phyloP scores from a whole-genome alignment of 1,284 basidiomycete genomes.

The Cryptococcus hybrid region DNA sequence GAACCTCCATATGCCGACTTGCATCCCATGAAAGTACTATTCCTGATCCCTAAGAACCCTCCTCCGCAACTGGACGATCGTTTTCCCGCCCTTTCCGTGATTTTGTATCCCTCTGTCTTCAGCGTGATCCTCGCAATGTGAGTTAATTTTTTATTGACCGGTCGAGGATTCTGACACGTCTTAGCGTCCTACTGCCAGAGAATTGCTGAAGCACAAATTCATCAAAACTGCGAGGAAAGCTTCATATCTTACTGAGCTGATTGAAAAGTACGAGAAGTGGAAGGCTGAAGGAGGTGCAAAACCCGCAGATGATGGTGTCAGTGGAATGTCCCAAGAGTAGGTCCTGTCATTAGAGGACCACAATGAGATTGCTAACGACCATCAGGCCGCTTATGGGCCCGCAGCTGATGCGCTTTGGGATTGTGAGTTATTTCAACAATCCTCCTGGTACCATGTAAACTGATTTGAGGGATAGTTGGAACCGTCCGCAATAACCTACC shows the following conservation, averaged over 20 bases:
- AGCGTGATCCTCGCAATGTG: slow-evolving; percentile 88
- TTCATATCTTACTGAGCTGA: slow-evolving; percentile 88
- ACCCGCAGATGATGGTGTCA: slow-evolving; percentile 60
- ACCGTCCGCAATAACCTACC: slow-evolving; percentile 43
- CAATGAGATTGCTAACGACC: not conserved
- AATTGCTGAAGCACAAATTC: slow-evolving; percentile 94
- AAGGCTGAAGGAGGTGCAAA: slow-evolving; percentile 78
- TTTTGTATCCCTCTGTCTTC: slow-evolving; percentile 88
- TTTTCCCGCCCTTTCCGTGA: slow-evolving; percentile 88
- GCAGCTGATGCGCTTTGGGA: slow-evolving; percentile 90
- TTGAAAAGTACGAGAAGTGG: slow-evolving; percentile 93
- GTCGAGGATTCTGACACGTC: not conserved
- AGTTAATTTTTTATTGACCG: slow-evolving; percentile 30
- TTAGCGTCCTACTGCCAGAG: slow-evolving; percentile 88
- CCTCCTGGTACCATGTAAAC: not conserved
- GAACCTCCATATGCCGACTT: slow-evolving; percentile 97
- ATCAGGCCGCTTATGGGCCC: slow-evolving; percentile 49
- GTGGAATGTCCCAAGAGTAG: slow-evolving; percentile 19
- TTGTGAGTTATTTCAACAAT: slow-evolving; percentile 56
- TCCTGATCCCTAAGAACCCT: slow-evolving; percentile 96
- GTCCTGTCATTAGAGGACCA: not conserved
- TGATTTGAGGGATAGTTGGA: slow-evolving; percentile 30
- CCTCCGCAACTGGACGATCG: slow-evolving; percentile 84
- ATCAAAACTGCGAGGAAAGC: slow-evolving; percentile 92
- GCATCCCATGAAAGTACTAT: slow-evolving; percentile 99